These are phyloP conservation scores for Cunninghamia lanceolata DNA, from an alignment of 75 land plant species.

Conservation along the genomic window DNA sequence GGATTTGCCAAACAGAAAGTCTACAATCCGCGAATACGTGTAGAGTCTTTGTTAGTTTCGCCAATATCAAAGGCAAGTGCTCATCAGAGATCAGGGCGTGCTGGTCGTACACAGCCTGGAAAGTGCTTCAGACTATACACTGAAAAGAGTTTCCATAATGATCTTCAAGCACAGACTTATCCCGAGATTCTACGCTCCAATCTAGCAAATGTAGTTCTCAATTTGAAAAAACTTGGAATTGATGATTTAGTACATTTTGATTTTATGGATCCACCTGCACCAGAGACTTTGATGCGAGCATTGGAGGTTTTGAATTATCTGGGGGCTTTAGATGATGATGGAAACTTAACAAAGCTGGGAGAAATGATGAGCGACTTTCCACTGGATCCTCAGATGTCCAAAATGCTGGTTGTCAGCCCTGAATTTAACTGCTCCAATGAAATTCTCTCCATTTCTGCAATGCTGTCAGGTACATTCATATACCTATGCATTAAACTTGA, in stretches of 20 bases:
- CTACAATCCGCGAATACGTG: slow-evolving; percentile 94
- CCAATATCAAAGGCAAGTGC: slow-evolving; percentile 99
- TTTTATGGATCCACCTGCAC: slow-evolving; percentile 98
- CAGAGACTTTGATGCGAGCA: slow-evolving; percentile 94
- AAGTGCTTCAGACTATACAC: slow-evolving; percentile 95
- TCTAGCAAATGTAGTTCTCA: slow-evolving; percentile 90
- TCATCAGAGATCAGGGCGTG: slow-evolving; percentile 93
- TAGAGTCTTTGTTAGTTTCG: slow-evolving; percentile 91
- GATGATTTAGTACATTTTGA: slow-evolving; percentile 98
- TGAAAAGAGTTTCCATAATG: slow-evolving; percentile 81
- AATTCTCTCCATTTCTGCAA: slow-evolving; percentile 86
- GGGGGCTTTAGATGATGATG: slow-evolving; percentile 94
- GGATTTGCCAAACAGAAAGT: slow-evolving; percentile 91
- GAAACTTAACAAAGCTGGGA: slow-evolving; percentile 80
- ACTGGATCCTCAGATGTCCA: slow-evolving; percentile 93
- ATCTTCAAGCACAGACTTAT: slow-evolving; percentile 94
- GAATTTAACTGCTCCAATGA: slow-evolving; percentile 98
- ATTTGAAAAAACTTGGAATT: slow-evolving; percentile 89
- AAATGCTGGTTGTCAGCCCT: slow-evolving; percentile 94
- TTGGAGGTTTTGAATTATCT: slow-evolving; percentile 87
- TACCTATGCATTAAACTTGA: not conserved
- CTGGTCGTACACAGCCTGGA: slow-evolving; percentile 94
- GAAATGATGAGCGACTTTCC: slow-evolving; percentile 97
- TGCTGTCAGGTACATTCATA: slow-evolving; percentile 83
- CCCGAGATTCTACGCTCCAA: slow-evolving; percentile 94